Conservation (phyloP, 108 stramenopile species). For the Nannochloropsis gaditana region DNA sequence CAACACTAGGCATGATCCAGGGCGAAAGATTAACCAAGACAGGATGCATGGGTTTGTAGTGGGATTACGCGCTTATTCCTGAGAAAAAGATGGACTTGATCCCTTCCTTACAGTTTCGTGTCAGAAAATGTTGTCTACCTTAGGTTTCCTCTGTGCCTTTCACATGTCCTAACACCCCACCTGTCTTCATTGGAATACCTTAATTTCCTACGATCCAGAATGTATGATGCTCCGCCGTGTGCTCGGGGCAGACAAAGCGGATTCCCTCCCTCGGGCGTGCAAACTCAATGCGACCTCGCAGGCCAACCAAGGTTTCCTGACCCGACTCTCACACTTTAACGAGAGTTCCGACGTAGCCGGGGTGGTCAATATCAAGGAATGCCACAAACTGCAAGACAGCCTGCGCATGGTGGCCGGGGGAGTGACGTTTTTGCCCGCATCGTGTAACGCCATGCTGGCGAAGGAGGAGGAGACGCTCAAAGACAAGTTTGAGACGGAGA, state of each 20-base stretch:
- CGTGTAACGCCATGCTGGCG: not conserved
- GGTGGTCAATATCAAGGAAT: not conserved
- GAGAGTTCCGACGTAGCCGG: not conserved
- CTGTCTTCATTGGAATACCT: no score
- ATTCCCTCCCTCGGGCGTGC: not conserved
- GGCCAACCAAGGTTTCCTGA: not conserved
- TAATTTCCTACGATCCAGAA: not conserved
- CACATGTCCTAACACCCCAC: no score
- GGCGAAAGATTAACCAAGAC: no score
- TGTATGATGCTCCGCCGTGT: slow-evolving; percentile 4
- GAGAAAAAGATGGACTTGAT: no score
- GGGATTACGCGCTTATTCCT: no score
- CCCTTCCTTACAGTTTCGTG: no score
- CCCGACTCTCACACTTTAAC: not conserved
- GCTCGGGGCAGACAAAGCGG: not conserved
- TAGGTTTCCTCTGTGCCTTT: no score
- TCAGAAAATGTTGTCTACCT: no score
- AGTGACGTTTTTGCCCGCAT: not conserved
- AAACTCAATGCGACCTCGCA: not conserved
- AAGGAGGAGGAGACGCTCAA: not conserved
- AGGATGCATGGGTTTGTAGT: no score
- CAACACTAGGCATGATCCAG: no score
- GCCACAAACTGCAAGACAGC: slow-evolving; percentile 10
- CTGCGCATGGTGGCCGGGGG: not conserved
- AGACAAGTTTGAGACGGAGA: not conserved